Conservation (phyloP, 768 basidiomycete species). For the Tephrocybe rancida region DNA sequence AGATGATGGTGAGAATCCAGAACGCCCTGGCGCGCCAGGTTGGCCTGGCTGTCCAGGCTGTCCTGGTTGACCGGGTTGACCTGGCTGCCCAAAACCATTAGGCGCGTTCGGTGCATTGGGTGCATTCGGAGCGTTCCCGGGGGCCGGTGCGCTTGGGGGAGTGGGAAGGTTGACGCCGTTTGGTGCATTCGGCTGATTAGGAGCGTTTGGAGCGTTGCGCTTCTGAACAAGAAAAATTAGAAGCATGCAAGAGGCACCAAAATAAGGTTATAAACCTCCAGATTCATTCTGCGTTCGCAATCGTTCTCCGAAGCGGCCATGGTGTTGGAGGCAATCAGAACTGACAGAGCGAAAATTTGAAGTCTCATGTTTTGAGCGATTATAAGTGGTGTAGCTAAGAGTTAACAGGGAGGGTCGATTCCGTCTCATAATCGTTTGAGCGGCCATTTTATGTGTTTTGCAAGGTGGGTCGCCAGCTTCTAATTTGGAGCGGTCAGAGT, state of each 20-base stretch:
- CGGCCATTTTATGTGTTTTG: too few relatives aligned
- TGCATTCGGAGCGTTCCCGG: not conserved
- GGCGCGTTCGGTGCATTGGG: conserved; percentile 1
- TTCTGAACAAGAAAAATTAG: not conserved
- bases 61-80: not conserved
- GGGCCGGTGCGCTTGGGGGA: not conserved
- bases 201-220: not conserved
- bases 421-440: too few relatives aligned
- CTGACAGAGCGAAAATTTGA: not conserved
- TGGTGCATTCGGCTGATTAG: not conserved
- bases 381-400: too few relatives aligned
- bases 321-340: not conserved
- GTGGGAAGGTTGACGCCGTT: not conserved
- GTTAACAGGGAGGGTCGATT: too few relatives aligned
- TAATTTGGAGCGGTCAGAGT: too few relatives aligned
- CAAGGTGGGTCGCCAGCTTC: too few relatives aligned
- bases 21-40: not conserved
- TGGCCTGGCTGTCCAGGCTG: not conserved
- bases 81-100: not conserved
- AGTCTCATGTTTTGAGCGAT: not conserved
- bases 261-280: not conserved
- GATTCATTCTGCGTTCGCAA: not conserved
- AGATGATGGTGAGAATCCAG: not conserved
- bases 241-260: not conserved
- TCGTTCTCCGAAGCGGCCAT: not conserved